Conservation (phyloP, 2,329 filamentous ascomycete genomes). For the Neophaeococcomyces aloes region DNA sequence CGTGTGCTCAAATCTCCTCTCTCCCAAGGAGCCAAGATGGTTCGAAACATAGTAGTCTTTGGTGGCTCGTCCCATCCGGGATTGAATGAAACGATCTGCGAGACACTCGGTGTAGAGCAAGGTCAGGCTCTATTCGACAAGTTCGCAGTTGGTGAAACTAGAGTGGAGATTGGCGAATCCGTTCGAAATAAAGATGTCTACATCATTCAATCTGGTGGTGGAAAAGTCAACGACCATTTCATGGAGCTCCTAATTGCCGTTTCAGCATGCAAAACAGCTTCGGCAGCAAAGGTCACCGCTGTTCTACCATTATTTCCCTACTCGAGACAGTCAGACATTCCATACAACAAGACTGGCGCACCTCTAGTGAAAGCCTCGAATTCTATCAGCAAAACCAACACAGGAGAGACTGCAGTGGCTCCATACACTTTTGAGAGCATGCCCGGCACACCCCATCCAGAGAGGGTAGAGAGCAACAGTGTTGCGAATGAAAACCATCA, state of each 20-base stretch:
- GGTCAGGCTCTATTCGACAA: constrained; percentile 78
- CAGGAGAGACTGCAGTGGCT: constrained; percentile 26
- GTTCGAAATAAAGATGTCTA: constrained; percentile 98
- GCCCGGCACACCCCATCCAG: constrained; percentile 71
- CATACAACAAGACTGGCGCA: constrained; percentile 90
- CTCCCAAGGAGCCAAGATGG: constrained; percentile 47
- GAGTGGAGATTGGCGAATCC: constrained; percentile 91
- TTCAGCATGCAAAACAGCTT: constrained; percentile 92
- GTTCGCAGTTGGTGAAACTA: constrained; percentile 89
- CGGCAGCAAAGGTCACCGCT: constrained; percentile 82
- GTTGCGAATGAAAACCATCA: constrained; percentile 57
- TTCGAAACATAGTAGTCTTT: constrained; percentile 88
- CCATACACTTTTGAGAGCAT: constrained; percentile 85
- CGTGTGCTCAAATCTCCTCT: background rate
- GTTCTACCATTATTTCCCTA: constrained; percentile 95
- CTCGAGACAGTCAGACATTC: constrained; percentile 88
- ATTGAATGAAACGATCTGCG: constrained; percentile 77
- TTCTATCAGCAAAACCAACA: constrained; percentile 26
- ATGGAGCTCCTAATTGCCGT: constrained; percentile 97
- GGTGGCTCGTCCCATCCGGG: constrained; percentile 87
- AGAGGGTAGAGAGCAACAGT: constrained; percentile 55
- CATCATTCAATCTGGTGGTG: constrained; percentile 89
- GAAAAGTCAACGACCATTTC: constrained; percentile 89
- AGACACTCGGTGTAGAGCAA: constrained; percentile 73
- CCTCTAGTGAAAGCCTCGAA: constrained; percentile 63